These are phyloP conservation scores for Diplotaxis tenuifolia DNA, from an alignment of 345 rosid genomes.

Conservation along the genomic window DNA sequence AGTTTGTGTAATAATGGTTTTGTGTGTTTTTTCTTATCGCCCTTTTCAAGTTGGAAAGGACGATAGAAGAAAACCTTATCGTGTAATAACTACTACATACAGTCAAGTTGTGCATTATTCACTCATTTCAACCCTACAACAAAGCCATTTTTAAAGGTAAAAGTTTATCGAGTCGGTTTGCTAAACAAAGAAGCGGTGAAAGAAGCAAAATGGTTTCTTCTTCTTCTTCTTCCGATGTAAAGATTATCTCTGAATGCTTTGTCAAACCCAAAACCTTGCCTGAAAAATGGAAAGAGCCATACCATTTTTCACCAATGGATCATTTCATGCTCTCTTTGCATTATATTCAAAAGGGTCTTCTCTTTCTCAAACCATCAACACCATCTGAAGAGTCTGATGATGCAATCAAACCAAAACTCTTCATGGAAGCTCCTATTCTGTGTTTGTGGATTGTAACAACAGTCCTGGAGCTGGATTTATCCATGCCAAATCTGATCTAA, in stretches of 20 bases:
- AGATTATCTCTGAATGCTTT: conserved; percentile 51
- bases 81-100: neutral
- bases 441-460: conserved; percentile 57
- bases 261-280: conserved; percentile 44
- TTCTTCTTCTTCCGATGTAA: conserved; percentile 19
- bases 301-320: conserved; percentile 50
- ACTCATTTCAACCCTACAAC: neutral
- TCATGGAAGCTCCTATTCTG: conserved; percentile 42
- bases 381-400: neutral
- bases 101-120: neutral
- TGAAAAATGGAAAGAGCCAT: conserved; percentile 44
- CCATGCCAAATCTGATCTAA: conserved; percentile 43
- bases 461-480: conserved; percentile 74
- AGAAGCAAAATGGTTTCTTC: conserved; percentile 11
- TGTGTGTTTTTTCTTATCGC: too few relatives aligned
- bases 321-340: conserved; percentile 48
- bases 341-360: conserved; percentile 73
- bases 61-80: neutral
- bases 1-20: neutral
- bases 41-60: neutral
- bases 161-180: too few relatives aligned
- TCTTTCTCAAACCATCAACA: conserved; percentile 49
- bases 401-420: conserved; percentile 17
- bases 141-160: neutral
- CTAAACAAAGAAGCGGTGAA: neutral